Evolutionary conservation across 2,329 filamentous ascomycete genomes (phyloP), one percentile per base, ranked within the genome.

Genomic region (Aspergillus sp.): DNA sequence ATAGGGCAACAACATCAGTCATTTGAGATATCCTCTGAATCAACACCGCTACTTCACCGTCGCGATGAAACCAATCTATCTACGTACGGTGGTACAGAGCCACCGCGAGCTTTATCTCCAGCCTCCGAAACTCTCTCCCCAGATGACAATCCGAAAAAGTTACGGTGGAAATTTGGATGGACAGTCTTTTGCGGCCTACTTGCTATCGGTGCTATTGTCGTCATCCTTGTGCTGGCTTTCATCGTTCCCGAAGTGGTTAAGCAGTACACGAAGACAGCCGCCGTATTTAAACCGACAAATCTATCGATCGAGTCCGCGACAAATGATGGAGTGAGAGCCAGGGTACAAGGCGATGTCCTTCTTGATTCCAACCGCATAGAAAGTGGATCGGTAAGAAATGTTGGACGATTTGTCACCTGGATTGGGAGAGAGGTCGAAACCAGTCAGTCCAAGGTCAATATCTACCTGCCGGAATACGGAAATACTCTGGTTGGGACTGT

Each of bases 261-360:
- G 74, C 84, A 91, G 70, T 99, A 99, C 74, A 90, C 90, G 49
- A 89, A 93, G 75, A 82, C 93, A 73, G 91, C 93, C 3, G 82
- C 88, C 23, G 86, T 93, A 17, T 84, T 99, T 64, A 86, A 93
- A 69, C 91, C 95, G 2, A 92, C 89, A 6, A 90, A 88, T 64
- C 77, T 99, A 19, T 91, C 92, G 2, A 86, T 99, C 59, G 90
- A 95, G 68, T 91, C 89, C 2, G 89, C 97, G 64, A 97, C 91
- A 0, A 70, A 85, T 7, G 82, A 87, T 58, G 93, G 95, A 12
- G 84, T 97, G 8, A 85, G 84, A 60, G 89, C 91, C 33, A 87
- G 91, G 62, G 82, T 99, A 47, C 88, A 93, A 68, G 93, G 90
- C 19, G 88, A 90, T 55, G 91, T 98, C 68, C 82, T 81, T 44